A percentile compares a stretch with the other conserved stretches of the same genome.
phyloP scores from a whole-genome alignment of 768 basidiomycete genomes.

The Trametes coccinea region DNA sequence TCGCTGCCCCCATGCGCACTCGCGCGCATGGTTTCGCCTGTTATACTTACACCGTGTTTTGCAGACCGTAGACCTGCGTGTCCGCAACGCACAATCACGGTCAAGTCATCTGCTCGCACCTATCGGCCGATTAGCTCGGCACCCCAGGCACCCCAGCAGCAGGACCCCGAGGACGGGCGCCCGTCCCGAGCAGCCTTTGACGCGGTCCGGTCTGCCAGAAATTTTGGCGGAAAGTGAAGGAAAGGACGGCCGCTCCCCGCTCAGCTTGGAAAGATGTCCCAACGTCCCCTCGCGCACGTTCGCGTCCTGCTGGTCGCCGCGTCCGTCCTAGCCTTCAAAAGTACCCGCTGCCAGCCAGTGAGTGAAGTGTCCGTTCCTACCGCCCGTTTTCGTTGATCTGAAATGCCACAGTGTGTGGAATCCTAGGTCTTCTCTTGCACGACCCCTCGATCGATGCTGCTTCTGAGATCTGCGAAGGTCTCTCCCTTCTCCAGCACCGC shows the following conservation, averaged over 20 bases:
- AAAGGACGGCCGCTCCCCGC: neutral
- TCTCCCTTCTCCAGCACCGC: conserved; percentile 94
- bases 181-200: neutral
- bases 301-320: conserved; percentile 1
- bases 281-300: conserved; percentile 15
- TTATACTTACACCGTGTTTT: neutral
- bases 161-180: conserved; percentile 14
- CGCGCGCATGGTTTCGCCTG: neutral
- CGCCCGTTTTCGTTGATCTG: conserved; percentile 8
- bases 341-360: conserved; percentile 27
- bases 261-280: conserved; percentile 17
- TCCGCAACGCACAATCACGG: neutral
- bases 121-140: conserved; percentile 17
- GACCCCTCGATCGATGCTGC: conserved; percentile 76
- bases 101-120: neutral
- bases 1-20: neutral
- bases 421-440: conserved; percentile 84
- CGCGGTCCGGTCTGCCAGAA: conserved; percentile 13
- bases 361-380: conserved; percentile 20
- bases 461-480: conserved; percentile 88
- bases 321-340: conserved; percentile 2
- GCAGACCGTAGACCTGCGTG: neutral
- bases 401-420: conserved; percentile 74
- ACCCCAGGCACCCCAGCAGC: conserved; percentile 6
- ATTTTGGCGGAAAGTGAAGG: conserved; percentile 13